A percentile compares a stretch with the other conserved stretches of the same genome.
These are phyloP conservation scores for Penicillium angulare DNA, from an alignment of 495 filamentous ascomycete species.

Conservation along the genomic window DNA sequence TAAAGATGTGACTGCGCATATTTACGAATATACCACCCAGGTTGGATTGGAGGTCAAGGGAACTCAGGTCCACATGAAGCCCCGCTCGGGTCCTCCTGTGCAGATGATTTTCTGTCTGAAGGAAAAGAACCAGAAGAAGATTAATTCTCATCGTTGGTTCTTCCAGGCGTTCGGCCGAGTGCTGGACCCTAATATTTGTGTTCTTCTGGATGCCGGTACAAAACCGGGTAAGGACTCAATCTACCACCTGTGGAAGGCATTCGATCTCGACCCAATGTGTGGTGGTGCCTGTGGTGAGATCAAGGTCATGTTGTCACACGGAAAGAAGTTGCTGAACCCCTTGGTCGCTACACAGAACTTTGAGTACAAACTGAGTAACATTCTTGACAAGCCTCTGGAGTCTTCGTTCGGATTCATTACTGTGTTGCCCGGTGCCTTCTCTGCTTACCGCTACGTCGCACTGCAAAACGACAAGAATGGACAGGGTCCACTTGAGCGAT, in stretches of 20 bases:
- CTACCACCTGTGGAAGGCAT: constrained; percentile 98
- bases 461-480: constrained; percentile 96
- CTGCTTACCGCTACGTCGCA: constrained; percentile 91
- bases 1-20: constrained; percentile 96
- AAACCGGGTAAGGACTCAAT: constrained; percentile 89
- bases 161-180: constrained; percentile 96
- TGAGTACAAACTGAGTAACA: constrained; percentile 99
- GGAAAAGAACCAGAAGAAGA: constrained; percentile 99
- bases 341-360: constrained; percentile 98
- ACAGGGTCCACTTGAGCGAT: constrained; percentile 90
- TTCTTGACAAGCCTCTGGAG: constrained; percentile 96
- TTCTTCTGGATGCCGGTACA: constrained; percentile 94
- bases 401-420: constrained; percentile 98
- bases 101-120: constrained; percentile 99
- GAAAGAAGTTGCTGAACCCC: constrained; percentile 88
- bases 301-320: constrained; percentile 95
- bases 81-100: constrained; percentile 72
- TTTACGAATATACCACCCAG: constrained; percentile 99
- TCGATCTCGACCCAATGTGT: constrained; percentile 96
- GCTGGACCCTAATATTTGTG: constrained; percentile 93
- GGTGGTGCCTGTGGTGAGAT: constrained; percentile 98
- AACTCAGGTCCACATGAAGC: constrained; percentile 77
- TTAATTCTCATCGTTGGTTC: constrained; percentile 99
- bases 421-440: constrained; percentile 96
- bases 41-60: constrained; percentile 85